Evolutionary conservation across 2,329 filamentous ascomycete genomes (phyloP), one percentile per base, ranked within the genome.

Genomic region (Fusarium zealandicum): DNA sequence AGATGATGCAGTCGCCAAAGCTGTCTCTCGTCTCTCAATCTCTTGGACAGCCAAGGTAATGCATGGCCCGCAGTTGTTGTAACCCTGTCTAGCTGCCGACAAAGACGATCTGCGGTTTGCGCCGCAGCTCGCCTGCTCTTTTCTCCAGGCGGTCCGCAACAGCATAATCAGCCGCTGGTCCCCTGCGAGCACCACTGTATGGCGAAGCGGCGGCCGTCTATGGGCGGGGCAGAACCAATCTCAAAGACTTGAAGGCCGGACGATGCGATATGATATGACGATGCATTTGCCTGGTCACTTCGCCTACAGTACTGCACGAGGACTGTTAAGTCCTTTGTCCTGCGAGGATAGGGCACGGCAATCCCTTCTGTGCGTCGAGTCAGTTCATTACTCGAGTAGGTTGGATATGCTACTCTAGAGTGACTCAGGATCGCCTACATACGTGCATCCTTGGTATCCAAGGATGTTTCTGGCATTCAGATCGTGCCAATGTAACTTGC

Each of bases 201-300:
- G 48, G 54, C 50, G 61, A 64, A 51, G 61, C 59, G 64, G 57
- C 64, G 61, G 54, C 48, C 48, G 52, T 61, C 47, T 62, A 55
- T 51, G 56, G 46, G 57, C 59, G 55, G 57, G 64, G 52, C 64
- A 46, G 45, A 64, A 52, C 64, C 57, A 57, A 64, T 60, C 53
- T 66, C 32, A 50, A 56, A 51, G 54, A 47, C 46, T 54, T 41
- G 42, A 54, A 65, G 50, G 56, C 49, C 48, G 61, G 51, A 51
- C 52, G 51, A 67, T 64, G 63, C 58, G 61, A 65, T 58, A 51
- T 66, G 64, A 67, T 66, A 61, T 66, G 58, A 65, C 66, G 55
- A 32, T 66, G 60, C 64, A 51, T 63, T 49, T 28, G 47, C 50
- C 42, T 57, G 59, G 64, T 54, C 55, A 62, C 59, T 60, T 56